phyloP scores from a whole-genome alignment of 2,329 filamentous ascomycete genomes.

The Periconia macrospinosa region DNA sequence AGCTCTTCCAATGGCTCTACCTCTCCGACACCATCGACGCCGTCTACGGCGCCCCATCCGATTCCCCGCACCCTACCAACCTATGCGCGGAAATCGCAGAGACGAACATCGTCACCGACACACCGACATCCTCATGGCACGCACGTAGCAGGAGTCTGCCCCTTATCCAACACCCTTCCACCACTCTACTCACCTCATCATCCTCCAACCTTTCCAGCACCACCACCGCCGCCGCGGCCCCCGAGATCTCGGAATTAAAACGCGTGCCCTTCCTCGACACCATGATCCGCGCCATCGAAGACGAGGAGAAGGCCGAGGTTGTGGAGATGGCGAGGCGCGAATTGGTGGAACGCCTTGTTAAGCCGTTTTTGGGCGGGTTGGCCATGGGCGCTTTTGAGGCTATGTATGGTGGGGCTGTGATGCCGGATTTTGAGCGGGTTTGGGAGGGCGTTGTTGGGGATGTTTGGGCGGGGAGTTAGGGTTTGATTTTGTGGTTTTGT shows the following conservation, averaged over 20 bases:
- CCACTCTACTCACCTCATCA: no score
- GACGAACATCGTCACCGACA: constrained; percentile 44
- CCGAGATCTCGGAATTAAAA: constrained; percentile 17
- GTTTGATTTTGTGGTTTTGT: no score
- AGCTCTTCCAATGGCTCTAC: constrained; percentile 97
- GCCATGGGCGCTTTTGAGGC: constrained; percentile 94
- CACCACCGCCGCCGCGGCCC: background rate
- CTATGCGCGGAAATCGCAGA: constrained; percentile 85
- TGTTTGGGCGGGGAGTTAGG: constrained; percentile 13
- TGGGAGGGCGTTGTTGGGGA: constrained; percentile 38
- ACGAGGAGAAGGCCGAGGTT: constrained; percentile 46
- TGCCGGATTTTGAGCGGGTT: constrained; percentile 29
- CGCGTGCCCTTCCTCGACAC: constrained; percentile 49
- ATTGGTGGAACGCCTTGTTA: constrained; percentile 74
- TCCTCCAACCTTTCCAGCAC: background rate
- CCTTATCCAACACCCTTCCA: constrained; percentile 1
- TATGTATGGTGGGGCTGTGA: constrained; percentile 76
- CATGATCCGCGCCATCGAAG: constrained; percentile 35
- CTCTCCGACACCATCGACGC: constrained; percentile 96
- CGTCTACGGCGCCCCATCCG: constrained; percentile 71
- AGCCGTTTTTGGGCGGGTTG: constrained; percentile 87
- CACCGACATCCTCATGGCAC: constrained; percentile 23
- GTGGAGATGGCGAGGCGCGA: constrained; percentile 59
- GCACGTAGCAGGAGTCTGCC: constrained; percentile 9
- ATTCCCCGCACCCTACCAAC: constrained; percentile 67